Evolutionary conservation across 192 early-diverging fungal species (phyloP).

Genomic region (Chytriomyces hyalinus): DNA sequence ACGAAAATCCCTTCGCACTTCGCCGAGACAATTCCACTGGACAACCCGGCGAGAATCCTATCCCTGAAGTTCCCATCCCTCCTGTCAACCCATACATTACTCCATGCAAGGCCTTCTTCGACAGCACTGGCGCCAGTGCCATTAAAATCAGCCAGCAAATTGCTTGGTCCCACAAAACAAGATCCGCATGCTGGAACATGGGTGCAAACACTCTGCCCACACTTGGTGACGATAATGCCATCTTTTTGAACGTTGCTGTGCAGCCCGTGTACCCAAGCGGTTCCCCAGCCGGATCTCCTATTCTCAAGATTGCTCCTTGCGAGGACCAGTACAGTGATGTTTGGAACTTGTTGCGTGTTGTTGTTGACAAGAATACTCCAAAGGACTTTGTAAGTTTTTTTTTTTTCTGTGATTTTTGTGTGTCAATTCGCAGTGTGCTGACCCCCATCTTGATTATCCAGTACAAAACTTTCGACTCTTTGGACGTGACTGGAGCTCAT

Average conservation of each 20-base stretch:
- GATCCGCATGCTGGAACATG: conserved; percentile 35
- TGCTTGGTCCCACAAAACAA: conserved; percentile 24
- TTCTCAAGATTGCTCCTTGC: conserved; percentile 21
- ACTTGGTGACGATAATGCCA: neutral
- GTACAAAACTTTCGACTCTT: conserved; percentile 23
- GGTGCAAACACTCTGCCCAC: conserved; percentile 23
- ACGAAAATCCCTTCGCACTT: conserved; percentile 20
- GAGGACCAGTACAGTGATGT: conserved; percentile 28
- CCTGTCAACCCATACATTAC: conserved; percentile 19
- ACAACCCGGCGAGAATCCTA: neutral
- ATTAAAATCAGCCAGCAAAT: neutral
- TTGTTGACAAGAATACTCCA: conserved; percentile 11
- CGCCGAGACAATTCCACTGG: conserved; percentile 16
- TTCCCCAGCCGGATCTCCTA: conserved; percentile 28
- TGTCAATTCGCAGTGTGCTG: neutral
- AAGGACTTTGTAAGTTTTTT: conserved; percentile 27
- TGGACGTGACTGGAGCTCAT: neutral
- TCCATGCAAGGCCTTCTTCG: conserved; percentile 16
- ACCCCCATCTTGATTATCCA: neutral
- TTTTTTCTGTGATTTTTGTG: neutral
- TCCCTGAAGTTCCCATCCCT: conserved; percentile 6
- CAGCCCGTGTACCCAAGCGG: conserved; percentile 32
- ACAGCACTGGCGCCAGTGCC: conserved; percentile 26
- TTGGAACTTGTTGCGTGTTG: conserved; percentile 23
- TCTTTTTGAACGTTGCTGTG: conserved; percentile 23